These are phyloP conservation scores for Cystobasidium slooffiae DNA, from an alignment of 1,284 basidiomycete genomes.

Conservation along the genomic window DNA sequence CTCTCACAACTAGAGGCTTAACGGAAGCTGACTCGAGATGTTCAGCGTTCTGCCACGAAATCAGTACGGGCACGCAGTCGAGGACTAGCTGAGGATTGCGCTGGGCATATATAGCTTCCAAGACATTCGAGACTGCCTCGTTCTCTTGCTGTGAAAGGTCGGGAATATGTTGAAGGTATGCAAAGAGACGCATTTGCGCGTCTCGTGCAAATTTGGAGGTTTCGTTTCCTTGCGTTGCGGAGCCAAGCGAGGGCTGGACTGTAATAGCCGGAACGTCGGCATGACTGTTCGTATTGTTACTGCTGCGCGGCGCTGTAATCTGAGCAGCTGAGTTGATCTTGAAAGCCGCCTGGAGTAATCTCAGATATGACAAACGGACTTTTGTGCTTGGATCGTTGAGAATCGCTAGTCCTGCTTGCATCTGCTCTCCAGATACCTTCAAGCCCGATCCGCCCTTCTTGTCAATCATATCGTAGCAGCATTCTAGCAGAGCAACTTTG, in stretches of 20 bases:
- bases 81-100: slow-evolving; percentile 7
- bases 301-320: background rate
- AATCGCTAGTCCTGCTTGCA: slow-evolving; percentile 19
- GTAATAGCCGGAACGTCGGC: slow-evolving; percentile 21
- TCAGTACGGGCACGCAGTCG: slow-evolving; percentile 26
- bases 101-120: slow-evolving; percentile 19
- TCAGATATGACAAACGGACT: slow-evolving; percentile 12
- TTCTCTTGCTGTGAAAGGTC: slow-evolving; percentile 4
- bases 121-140: background rate
- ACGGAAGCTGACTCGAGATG: background rate
- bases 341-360: background rate
- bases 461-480: slow-evolving; percentile 24
- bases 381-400: slow-evolving; percentile 9
- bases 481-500: slow-evolving; percentile 17
- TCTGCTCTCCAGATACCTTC: slow-evolving; percentile 24
- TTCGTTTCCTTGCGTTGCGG: background rate
- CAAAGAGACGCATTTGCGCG: slow-evolving; percentile 19
- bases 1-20: background rate
- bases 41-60: slow-evolving; percentile 28
- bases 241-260: background rate
- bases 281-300: background rate
- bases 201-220: slow-evolving; percentile 17
- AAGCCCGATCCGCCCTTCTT: slow-evolving; percentile 15
- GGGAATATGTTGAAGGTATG: background rate
- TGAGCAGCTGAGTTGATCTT: background rate